These are phyloP conservation scores for Zygosaccharomyces gambellarensis DNA, from an alignment of 805 yeast genomes.

Conservation along the genomic window DNA sequence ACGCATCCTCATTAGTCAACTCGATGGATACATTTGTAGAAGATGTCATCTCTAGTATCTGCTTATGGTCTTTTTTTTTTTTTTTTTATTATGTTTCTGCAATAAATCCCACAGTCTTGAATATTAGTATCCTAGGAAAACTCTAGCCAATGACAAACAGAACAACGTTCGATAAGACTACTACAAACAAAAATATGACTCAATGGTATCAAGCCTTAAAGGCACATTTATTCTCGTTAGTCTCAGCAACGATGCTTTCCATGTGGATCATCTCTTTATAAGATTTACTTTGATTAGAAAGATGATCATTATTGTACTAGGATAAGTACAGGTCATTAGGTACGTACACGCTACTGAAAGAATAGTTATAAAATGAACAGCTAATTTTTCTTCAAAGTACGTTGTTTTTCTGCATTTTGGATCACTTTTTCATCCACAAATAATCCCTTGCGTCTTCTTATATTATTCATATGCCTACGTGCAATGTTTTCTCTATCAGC, in stretches of 20 bases:
- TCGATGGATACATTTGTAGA: conserved; percentile 8
- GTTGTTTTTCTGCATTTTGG: conserved; percentile 88
- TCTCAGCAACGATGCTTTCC: neutral
- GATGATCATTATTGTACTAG: neutral
- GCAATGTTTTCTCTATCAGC: conserved; percentile 93
- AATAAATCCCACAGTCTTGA: neutral
- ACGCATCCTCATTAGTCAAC: conserved; percentile 4
- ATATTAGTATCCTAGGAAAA: neutral
- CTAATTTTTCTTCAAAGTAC: conserved; percentile 72
- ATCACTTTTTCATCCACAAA: conserved; percentile 87
- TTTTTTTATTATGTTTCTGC: neutral
- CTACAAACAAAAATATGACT: neutral
- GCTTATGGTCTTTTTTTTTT: no score
- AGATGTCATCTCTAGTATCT: neutral
- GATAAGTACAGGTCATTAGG: neutral
- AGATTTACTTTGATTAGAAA: neutral
- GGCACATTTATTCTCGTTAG: neutral
- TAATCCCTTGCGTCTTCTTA: conserved; percentile 83
- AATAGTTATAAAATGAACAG: neutral
- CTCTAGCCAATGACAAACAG: neutral
- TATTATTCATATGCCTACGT: conserved; percentile 72
- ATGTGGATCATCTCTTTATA: neutral
- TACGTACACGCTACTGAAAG: neutral
- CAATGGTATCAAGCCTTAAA: neutral
- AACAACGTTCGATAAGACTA: neutral